Evolutionary conservation across 2,329 filamentous ascomycete genomes (phyloP).

Genomic region (Thyridium curvatum): DNA sequence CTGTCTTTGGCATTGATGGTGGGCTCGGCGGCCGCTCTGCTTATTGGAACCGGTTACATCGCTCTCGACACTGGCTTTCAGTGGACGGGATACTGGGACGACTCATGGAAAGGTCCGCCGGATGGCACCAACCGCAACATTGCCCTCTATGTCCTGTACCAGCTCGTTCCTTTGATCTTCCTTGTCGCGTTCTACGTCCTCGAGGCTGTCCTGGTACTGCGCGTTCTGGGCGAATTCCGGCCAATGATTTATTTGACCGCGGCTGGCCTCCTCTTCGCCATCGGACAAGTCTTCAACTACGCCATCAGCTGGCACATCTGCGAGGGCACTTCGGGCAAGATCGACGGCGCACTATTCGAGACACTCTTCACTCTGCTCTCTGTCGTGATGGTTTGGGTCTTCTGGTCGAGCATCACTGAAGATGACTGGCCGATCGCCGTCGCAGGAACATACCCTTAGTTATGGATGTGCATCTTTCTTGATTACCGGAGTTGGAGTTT

Average conservation of each 20-base stretch:
- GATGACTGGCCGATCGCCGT: slow-evolving; percentile 81
- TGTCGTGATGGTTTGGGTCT: slow-evolving; percentile 81
- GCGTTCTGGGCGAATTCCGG: slow-evolving; percentile 77
- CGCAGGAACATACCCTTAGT: slow-evolving; percentile 14
- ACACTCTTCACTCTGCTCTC: slow-evolving; percentile 85
- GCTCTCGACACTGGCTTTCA: slow-evolving; percentile 85
- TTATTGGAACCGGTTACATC: slow-evolving; percentile 92
- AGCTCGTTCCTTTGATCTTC: slow-evolving; percentile 82
- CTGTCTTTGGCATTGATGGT: slow-evolving; percentile 73
- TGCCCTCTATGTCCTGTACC: slow-evolving; percentile 89
- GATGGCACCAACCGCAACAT: slow-evolving; percentile 62
- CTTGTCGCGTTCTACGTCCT: slow-evolving; percentile 82
- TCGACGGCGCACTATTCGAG: slow-evolving; percentile 89
- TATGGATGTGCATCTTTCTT: not conserved
- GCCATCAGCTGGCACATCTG: slow-evolving; percentile 89
- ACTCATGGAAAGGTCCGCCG: slow-evolving; percentile 46
- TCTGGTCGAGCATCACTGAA: slow-evolving; percentile 99
- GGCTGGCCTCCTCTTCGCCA: slow-evolving; percentile 76
- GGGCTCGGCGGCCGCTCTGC: slow-evolving; percentile 63
- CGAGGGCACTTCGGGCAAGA: slow-evolving; percentile 72
- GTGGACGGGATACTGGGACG: slow-evolving; percentile 75
- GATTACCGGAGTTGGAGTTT: not conserved
- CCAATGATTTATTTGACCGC: slow-evolving; percentile 84
- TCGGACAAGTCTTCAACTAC: slow-evolving; percentile 95
- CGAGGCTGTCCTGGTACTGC: slow-evolving; percentile 76